Percentiles rank a stretch among this genome's conserved stretches.
Evolutionary conservation across 495 filamentous ascomycete species (phyloP).

Genomic region (Corynascus novoguineensis): DNA sequence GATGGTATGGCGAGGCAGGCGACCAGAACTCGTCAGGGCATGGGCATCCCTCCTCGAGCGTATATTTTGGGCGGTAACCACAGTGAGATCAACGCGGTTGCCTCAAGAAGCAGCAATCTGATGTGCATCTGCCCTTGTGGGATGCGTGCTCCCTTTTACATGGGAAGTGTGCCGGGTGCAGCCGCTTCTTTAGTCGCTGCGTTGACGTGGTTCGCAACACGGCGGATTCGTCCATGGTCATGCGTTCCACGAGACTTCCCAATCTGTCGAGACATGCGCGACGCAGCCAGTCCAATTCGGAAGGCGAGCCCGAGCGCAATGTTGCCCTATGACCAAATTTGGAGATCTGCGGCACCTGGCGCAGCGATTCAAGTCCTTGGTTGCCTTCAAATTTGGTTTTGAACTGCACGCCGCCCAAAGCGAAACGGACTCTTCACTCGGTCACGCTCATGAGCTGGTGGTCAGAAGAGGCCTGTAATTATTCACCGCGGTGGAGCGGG

Average conservation of each 20-base stretch:
- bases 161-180: not conserved
- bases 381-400: slow-evolving; percentile 2
- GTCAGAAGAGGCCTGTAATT: not conserved
- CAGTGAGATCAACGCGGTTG: not conserved
- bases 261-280: slow-evolving; percentile 16
- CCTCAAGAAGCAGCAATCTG: not conserved
- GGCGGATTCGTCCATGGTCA: not conserved
- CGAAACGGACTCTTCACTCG: not conserved
- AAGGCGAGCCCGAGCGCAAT: slow-evolving; percentile 28
- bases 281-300: slow-evolving; percentile 24
- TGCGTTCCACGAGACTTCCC: slow-evolving; percentile 5
- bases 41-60: slow-evolving; percentile 26
- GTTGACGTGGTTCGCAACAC: not conserved
- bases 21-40: slow-evolving; percentile 30
- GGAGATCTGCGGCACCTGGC: slow-evolving; percentile 30
- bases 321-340: slow-evolving; percentile 19
- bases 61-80: not conserved
- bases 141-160: not conserved
- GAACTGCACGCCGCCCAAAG: not conserved
- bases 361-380: slow-evolving; percentile 23
- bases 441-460: too few relatives aligned
- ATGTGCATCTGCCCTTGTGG: not conserved
- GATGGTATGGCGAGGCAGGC: slow-evolving; percentile 39
- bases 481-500: not conserved
- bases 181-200: not conserved